phyloP scores from a whole-genome alignment of 164 flowering plant species.

The Piper betle region DNA sequence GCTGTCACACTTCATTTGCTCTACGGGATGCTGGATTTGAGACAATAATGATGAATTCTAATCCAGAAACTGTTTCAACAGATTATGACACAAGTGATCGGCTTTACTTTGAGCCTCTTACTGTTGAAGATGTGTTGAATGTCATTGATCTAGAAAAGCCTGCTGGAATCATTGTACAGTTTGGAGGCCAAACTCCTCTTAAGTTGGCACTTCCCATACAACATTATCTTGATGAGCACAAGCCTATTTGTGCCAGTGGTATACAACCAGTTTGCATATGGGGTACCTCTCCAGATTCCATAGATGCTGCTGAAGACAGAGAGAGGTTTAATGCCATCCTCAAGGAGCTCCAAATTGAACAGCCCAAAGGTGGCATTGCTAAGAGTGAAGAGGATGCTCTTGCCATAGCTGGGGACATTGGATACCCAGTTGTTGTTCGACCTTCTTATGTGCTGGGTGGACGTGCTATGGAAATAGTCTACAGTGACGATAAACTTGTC shows the following conservation, averaged over 20 bases:
- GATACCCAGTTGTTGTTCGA: slow-evolving; percentile 82
- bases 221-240: slow-evolving; percentile 49
- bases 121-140: slow-evolving; percentile 81
- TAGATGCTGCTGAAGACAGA: slow-evolving; percentile 87
- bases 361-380: slow-evolving; percentile 86
- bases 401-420: slow-evolving; percentile 57
- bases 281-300: slow-evolving; percentile 90
- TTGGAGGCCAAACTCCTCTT: slow-evolving; percentile 87
- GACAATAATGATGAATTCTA: slow-evolving; percentile 96
- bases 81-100: slow-evolving; percentile 98
- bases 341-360: slow-evolving; percentile 55
- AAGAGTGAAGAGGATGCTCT: slow-evolving; percentile 72
- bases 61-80: slow-evolving; percentile 95
- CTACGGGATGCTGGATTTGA: slow-evolving; percentile 91
- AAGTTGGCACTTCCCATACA: slow-evolving; percentile 80
- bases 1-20: slow-evolving; percentile 97
- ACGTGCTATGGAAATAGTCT: slow-evolving; percentile 88
- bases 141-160: slow-evolving; percentile 83
- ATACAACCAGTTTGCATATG: slow-evolving; percentile 57
- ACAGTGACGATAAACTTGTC: slow-evolving; percentile 57
- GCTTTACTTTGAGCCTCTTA: slow-evolving; percentile 93
- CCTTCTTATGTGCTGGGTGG: slow-evolving; percentile 92
- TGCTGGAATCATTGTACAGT: slow-evolving; percentile 87
- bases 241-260: slow-evolving; percentile 46
- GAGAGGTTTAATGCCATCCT: slow-evolving; percentile 74